These are phyloP conservation scores for Cystobasidium tubakii DNA, from an alignment of 768 basidiomycete species.

Conservation along the genomic window DNA sequence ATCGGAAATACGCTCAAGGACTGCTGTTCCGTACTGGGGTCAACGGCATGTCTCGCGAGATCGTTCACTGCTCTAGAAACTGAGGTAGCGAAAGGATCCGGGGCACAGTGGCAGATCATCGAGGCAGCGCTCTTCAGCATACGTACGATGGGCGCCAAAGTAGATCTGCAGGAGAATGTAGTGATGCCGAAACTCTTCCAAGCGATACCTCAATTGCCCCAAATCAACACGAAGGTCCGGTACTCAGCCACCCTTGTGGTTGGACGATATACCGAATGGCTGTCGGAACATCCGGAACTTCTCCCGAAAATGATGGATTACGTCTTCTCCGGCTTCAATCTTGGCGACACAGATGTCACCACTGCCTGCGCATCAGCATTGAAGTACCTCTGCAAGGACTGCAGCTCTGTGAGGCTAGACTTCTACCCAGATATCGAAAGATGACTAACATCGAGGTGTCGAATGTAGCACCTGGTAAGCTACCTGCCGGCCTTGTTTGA, in stretches of 20 bases:
- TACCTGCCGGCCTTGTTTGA: conserved; percentile 86
- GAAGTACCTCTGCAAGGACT: conserved; percentile 95
- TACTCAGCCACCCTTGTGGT: conserved; percentile 94
- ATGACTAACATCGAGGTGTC: conserved; percentile 2
- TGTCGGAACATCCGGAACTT: conserved; percentile 78
- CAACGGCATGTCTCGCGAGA: conserved; percentile 72
- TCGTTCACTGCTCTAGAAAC: conserved; percentile 72
- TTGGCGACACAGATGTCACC: conserved; percentile 58
- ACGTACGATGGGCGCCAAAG: conserved; percentile 94
- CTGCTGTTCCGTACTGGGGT: conserved; percentile 86
- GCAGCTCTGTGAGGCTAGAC: conserved; percentile 63
- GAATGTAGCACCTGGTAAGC: conserved; percentile 70
- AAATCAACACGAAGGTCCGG: conserved; percentile 74
- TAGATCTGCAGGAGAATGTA: conserved; percentile 71
- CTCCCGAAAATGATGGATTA: conserved; percentile 80
- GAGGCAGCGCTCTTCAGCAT: conserved; percentile 96
- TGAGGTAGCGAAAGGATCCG: conserved; percentile 58
- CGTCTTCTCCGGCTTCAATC: conserved; percentile 84
- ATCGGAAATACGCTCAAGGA: conserved; percentile 99
- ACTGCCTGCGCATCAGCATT: conserved; percentile 93
- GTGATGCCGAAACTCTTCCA: conserved; percentile 96
- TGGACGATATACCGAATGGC: conserved; percentile 95
- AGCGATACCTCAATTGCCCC: conserved; percentile 77
- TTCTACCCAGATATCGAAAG: conserved; percentile 1
- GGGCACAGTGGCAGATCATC: conserved; percentile 81